Base-by-base conservation (phyloP, 768 basidiomycete genomes). In the Russula dissimulans region DNA sequence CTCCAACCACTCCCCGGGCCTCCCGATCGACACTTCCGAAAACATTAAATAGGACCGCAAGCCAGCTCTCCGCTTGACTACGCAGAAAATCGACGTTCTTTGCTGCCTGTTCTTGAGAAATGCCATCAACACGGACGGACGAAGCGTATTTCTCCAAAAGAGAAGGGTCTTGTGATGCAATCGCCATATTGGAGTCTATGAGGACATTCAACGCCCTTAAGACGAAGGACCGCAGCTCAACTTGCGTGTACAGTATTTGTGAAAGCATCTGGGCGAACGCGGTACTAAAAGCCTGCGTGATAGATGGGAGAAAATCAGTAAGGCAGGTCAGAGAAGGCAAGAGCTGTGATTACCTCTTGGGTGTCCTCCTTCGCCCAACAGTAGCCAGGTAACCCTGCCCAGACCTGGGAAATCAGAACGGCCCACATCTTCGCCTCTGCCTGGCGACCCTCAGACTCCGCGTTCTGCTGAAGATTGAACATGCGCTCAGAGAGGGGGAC, bases 21-120 rank as follows among this genome's bases (percentile, higher is more conserved):
- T 97, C 93, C 52, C 83, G 79, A n/a, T 80, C 82, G 36, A 89
- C 83, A 61, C 81, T 91, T 59, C 88, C 82, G 73, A 95, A 98
- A n/a, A 99, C 87, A 70, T 99, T 99, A 78, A 98, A 94, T 47
- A 97, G 77, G 5, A 98, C 93, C 0, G 92, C 86, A 38, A 98
- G 81, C 88, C 97, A 95, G 68, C 92, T 97, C 70, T 93, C 89
- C 0, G 81, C 86, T 69, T 97, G 88, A 0, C 78, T 78, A 44
- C 80, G 82, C 56, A 98, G 76, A 72, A 89, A 88, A 1, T 71
- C 76, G 31, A 97, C 64, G 66, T 94, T 94, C 47, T 75, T 75
- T 36, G 73, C 67, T 3, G 89, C 92, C 67, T 84, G 80, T 43
- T 78, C 77, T 15, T 76, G 74, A 10, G 86, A 78, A 45, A 90